Evolutionary conservation across 2,329 filamentous ascomycete species (phyloP).

Genomic region (Mycosphaerella sp.): DNA sequence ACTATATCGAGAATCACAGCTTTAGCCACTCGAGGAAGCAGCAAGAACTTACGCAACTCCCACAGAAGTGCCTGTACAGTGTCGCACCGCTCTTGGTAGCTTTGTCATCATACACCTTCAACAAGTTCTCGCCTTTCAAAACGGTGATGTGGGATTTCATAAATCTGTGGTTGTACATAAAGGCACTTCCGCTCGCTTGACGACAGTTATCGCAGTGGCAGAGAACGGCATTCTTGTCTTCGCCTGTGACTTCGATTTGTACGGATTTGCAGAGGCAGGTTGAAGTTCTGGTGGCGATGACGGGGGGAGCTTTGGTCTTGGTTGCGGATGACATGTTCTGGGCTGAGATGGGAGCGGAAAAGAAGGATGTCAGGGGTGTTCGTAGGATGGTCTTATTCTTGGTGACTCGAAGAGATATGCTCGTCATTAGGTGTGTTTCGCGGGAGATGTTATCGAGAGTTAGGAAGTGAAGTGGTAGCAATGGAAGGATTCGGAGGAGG

Average conservation of each 20-base stretch:
- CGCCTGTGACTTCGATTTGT: conserved; percentile 22
- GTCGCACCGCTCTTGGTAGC: conserved; percentile 27
- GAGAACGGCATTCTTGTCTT: conserved; percentile 28
- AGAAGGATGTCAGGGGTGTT: conserved; percentile 3
- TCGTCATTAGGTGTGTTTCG: conserved; percentile 5
- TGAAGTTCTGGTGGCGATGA: conserved; percentile 10
- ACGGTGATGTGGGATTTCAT: conserved; percentile 24
- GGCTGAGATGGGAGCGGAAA: not conserved
- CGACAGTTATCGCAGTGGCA: conserved; percentile 30
- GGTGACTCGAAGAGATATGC: conserved; percentile 9
- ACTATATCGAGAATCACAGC: not conserved
- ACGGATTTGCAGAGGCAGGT: conserved; percentile 29
- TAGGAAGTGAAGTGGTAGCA: too few relatives aligned
- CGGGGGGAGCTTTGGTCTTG: conserved; percentile 10
- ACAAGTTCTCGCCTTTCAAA: conserved; percentile 21
- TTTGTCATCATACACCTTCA: conserved; percentile 23
- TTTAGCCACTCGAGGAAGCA: not conserved
- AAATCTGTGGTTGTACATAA: conserved; percentile 30
- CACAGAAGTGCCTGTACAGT: conserved; percentile 26
- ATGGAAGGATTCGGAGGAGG: too few relatives aligned
- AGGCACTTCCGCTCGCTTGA: conserved; percentile 23
- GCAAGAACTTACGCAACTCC: conserved; percentile 24
- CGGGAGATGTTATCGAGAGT: too few relatives aligned
- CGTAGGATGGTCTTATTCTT: conserved; percentile 5
- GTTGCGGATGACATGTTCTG: conserved; percentile 4